Conservation (phyloP, 2,329 filamentous ascomycete species). For the Hypomyces rosellus region DNA sequence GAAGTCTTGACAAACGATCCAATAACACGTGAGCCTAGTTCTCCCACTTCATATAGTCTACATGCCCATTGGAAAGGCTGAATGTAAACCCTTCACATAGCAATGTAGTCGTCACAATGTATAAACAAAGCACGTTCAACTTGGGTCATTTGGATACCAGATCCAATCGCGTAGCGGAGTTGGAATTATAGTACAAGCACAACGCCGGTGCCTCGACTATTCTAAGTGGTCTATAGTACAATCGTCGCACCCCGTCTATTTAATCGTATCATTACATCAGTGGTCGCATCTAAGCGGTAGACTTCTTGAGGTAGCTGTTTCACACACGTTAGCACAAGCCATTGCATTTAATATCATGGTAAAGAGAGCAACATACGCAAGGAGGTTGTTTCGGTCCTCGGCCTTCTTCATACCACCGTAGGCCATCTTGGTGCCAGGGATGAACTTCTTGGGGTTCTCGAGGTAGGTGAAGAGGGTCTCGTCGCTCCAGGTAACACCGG, state of each 20-base stretch:
- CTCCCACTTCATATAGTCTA: too few species aligned
- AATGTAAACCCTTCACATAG: too few species aligned
- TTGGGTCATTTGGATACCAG: not conserved
- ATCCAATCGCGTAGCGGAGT: conserved; percentile 24
- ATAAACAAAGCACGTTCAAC: conserved; percentile 20
- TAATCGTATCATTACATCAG: conserved; percentile 30
- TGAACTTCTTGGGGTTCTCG: conserved; percentile 99
- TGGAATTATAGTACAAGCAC: conserved; percentile 28
- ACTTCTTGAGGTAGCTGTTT: conserved; percentile 59
- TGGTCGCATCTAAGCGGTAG: conserved; percentile 53
- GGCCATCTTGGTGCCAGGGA: conserved; percentile 99
- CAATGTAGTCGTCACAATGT: conserved; percentile 9
- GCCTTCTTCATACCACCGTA: conserved; percentile 99
- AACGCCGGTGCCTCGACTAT: conserved; percentile 22
- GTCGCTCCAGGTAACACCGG: conserved; percentile 85
- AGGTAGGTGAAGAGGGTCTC: conserved; percentile 91
- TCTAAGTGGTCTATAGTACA: conserved; percentile 36
- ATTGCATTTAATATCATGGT: not conserved
- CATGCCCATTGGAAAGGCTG: too few species aligned
- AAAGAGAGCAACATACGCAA: conserved; percentile 62
- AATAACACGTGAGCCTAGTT: too few species aligned
- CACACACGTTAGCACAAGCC: conserved; percentile 18
- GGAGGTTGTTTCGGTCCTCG: conserved; percentile 98
- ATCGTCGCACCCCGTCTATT: conserved; percentile 32
- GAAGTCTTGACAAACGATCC: too few species aligned